Evolutionary conservation across 345 rosid genomes (phyloP), one percentile per base, ranked within the genome.

Genomic region (Eucalyptus dawsonii): DNA sequence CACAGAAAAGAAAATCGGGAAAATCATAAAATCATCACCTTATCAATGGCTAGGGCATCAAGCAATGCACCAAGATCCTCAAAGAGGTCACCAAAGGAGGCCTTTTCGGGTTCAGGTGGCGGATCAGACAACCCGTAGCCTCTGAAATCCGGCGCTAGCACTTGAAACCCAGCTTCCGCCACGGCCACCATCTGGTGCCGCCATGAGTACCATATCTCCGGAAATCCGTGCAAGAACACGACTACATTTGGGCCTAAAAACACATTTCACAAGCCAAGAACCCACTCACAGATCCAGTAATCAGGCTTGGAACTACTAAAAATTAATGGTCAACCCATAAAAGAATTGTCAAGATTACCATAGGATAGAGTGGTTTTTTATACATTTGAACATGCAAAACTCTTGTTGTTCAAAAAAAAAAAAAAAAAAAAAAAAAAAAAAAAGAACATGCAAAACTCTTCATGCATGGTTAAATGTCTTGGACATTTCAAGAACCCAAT

Each of bases 131-230:
- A 87, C 24, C 96, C 95, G 76, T 93, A 93, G 4, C 96, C 95
- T 90, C 96, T 91, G 80, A 89, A 91, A 89, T 94, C 94, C 11
- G 96, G 95, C 17, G 94, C 93, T 31, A 94, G 90, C 4, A 90
- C 91, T 16, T 94, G 92, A 91, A 91, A 94, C 6, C 95, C 97
- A 13, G 93, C 88, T 9, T 40, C 56, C 22, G 94, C 94, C 7
- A 92, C 60, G 49, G 93, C 95, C 56, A 93, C 87, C 93, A 94
- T 93, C 92, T 93, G 95, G 93, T 95, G 90, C 37, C 94, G 93
- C 96, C 95, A 94, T 2, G 94, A 90, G 92, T 94, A 95, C 96
- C 96, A 95, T 89, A 93, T 93, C 92, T 95, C 95, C 22, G 95
- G 97, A 90, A 95, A 94, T 24, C 96, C 95, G 40, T 94, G 95